A percentile compares a stretch with the other conserved stretches of the same genome.
Conservation (phyloP, 2,329 filamentous ascomycete species). For the Penicillium sp. region DNA sequence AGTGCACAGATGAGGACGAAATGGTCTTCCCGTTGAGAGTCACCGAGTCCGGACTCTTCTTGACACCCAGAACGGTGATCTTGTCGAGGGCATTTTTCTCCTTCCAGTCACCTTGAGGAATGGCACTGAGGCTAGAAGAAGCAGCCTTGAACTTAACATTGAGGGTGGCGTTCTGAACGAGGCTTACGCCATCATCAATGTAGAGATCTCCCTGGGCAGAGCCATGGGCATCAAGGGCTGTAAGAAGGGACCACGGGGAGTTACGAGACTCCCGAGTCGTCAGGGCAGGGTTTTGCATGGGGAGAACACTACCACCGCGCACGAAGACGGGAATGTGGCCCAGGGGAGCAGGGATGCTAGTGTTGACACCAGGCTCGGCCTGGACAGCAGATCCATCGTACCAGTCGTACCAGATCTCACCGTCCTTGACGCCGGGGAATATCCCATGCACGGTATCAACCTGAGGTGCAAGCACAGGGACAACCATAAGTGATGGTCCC, state of each 20-base stretch:
- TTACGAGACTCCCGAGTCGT: slow-evolving; percentile 67
- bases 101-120: slow-evolving; percentile 56
- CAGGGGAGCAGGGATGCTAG: slow-evolving; percentile 64
- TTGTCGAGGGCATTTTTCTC: slow-evolving; percentile 65
- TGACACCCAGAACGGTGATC: slow-evolving; percentile 66
- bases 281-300: slow-evolving; percentile 69
- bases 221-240: slow-evolving; percentile 61
- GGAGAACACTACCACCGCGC: slow-evolving; percentile 69
- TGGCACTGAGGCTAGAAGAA: slow-evolving; percentile 52
- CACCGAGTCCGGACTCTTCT: slow-evolving; percentile 48
- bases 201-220: slow-evolving; percentile 67
- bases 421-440: slow-evolving; percentile 67
- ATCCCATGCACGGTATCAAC: slow-evolving; percentile 68
- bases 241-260: slow-evolving; percentile 70
- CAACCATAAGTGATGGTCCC: slow-evolving; percentile 67
- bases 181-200: slow-evolving; percentile 74
- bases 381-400: slow-evolving; percentile 66
- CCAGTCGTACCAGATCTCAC: slow-evolving; percentile 77
- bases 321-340: slow-evolving; percentile 74
- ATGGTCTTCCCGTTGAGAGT: slow-evolving; percentile 57
- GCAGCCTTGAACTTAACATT: slow-evolving; percentile 50
- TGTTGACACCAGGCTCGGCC: slow-evolving; percentile 59
- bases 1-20: slow-evolving; percentile 49
- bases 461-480: slow-evolving; percentile 66
- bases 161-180: slow-evolving; percentile 60